These are phyloP conservation scores for Pseudoturritis turrita DNA, from an alignment of 345 rosid genomes.

Conservation along the genomic window DNA sequence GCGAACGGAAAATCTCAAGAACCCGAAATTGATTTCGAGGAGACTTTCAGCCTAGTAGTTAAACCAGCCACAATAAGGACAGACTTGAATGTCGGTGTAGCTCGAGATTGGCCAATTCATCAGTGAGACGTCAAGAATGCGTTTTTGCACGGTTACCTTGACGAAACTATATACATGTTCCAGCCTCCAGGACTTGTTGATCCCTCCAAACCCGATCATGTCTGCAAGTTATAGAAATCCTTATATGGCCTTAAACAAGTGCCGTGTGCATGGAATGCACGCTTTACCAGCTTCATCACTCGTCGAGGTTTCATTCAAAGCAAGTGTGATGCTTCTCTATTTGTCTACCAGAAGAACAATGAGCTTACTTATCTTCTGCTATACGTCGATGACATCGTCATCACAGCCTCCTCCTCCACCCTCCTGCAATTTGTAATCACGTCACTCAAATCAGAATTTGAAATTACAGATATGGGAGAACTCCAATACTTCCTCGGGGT, in stretches of 20 bases:
- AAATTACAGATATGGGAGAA: too few species aligned
- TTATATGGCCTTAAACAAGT: neutral
- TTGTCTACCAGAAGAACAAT: neutral
- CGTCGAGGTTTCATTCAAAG: neutral
- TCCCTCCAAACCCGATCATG: neutral
- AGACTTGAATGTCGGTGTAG: too few species aligned
- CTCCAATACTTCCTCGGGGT: too few species aligned
- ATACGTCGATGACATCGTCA: neutral
- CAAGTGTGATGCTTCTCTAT: neutral
- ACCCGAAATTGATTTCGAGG: too few species aligned
- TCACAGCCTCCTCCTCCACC: too few species aligned
- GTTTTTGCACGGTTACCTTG: neutral
- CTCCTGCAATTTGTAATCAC: too few species aligned
- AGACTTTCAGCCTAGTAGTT: too few species aligned
- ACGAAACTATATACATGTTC: neutral
- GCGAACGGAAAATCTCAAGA: too few species aligned
- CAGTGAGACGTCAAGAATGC: neutral
- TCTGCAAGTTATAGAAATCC: neutral
- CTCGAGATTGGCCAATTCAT: too few species aligned
- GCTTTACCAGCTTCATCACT: neutral
- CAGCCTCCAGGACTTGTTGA: neutral
- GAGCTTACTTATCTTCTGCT: neutral
- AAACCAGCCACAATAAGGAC: too few species aligned
- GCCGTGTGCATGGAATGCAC: neutral
- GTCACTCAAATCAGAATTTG: too few species aligned